Conservation (phyloP, 2,329 filamentous ascomycete genomes). For the Aspergillus clavatus region DNA sequence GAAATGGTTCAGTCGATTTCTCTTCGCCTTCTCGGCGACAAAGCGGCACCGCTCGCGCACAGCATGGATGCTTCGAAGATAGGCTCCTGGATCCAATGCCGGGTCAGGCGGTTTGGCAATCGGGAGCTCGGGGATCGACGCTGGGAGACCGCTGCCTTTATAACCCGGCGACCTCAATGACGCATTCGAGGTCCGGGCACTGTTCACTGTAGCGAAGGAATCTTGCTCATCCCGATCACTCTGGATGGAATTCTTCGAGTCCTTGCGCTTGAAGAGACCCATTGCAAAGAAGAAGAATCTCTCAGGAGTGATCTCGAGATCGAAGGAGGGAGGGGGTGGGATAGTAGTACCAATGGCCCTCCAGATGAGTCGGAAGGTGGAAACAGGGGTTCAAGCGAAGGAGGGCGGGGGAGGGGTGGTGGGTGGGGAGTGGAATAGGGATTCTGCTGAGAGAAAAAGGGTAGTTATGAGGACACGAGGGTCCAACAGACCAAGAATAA, state of each 20-base stretch:
- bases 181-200: slow-evolving; percentile 41
- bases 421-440: neutral
- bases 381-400: neutral
- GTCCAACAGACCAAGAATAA: no score
- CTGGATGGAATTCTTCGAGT: slow-evolving; percentile 37
- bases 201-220: slow-evolving; percentile 38
- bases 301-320: slow-evolving; percentile 3
- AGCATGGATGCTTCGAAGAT: slow-evolving; percentile 82
- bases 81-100: slow-evolving; percentile 78
- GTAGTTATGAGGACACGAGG: no score
- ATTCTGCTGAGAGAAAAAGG: no score
- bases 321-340: slow-evolving; percentile 1
- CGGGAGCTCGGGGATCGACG: slow-evolving; percentile 66
- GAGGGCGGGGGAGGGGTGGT: neutral
- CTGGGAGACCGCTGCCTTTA: slow-evolving; percentile 45
- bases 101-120: slow-evolving; percentile 84
- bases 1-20: slow-evolving; percentile 77
- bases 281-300: slow-evolving; percentile 23
- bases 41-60: slow-evolving; percentile 75
- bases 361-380: slow-evolving; percentile 3
- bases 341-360: slow-evolving; percentile 3
- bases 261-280: slow-evolving; percentile 46
- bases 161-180: slow-evolving; percentile 49
- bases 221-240: slow-evolving; percentile 39
- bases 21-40: slow-evolving; percentile 70